Evolutionary conservation across 768 basidiomycete species (phyloP), one percentile per base, ranked within the genome.

Genomic region (Galerina sulciceps): DNA sequence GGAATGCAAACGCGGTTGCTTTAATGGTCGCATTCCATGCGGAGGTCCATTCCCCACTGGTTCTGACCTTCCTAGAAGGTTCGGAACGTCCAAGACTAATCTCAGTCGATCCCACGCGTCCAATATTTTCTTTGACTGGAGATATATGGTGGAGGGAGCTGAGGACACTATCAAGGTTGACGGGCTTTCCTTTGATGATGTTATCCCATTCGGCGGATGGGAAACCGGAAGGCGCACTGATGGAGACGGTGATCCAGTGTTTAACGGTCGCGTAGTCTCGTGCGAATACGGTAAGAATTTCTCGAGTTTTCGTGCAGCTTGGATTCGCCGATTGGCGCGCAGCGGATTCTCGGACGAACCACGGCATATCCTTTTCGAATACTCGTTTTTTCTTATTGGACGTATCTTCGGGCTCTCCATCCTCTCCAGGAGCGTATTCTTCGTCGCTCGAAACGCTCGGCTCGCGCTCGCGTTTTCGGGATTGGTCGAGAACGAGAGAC

Each of bases 1-100:
- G 68, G 53, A 72, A 74, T 1, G 61, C 62, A 50, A 67, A 73
- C 0, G 13, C 4, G n/a, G 58, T 57, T 0, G 73, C 71, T 41
- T 53, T 38, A 6, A 42, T 14, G 11, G 59, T 45, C 0, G n/a
- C 10, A 8, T 58, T 31, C 63, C 67, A 74, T 0, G 73, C 71
- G 4, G 51, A 26, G 37, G 57, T 34, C 71, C 71, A 76, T 4
- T 75, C 65, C 2, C 57, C 50, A 4, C 31, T 31, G 20, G 60
- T 62, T 17, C 23, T 22, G 53, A 74, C 61, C 34, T 55, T 62
- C 34, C 55, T n/a, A 10, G 34, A 17, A 15, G 64, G 61, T 26
- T 63, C 60, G 11, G 55, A 36, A 6, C n/a, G 31, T 18, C 59
- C 62, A 57, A 69, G 43, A n/a, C 31, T 22, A 48, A 69, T 57